Base-by-base conservation (phyloP, 495 filamentous ascomycete species). In the Rhizodiscina lignyota region DNA sequence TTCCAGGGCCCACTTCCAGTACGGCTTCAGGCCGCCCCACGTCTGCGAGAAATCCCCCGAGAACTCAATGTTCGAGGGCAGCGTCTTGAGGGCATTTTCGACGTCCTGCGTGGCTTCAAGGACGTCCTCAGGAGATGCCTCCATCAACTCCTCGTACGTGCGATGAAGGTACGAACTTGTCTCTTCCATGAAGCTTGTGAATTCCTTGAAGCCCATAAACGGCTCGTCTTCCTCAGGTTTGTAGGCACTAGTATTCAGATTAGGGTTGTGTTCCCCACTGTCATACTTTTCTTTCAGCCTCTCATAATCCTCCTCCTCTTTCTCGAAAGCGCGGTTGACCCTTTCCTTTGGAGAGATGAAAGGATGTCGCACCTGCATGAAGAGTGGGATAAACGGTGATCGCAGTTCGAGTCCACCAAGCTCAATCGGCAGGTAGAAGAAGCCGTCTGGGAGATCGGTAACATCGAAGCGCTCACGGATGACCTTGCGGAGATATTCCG, bases 361-460 rank as follows among this genome's bases (percentile, higher is more conserved):
- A 27, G 13, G 24, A 6, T 27, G 24, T 6, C 13, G 8, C 24
- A 8, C 13, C 24, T 65, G 46, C 16, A 61, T 45, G 20, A 65
- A 52, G 10, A 56, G 44, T 5, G 53, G 41, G 21, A 73, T 55
- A 42, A 73, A 66, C 5, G 71, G 71, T 41, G 68, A 72, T 15
- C 58, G 53, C 2, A 76, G 50, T 0, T 62, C 68, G 1, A 76
- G 59, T 1, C 70, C 70, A 13, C 71, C 70, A 1, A 73, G 52
- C 39, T 69, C 62, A 16, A 67, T 56, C 2, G 75, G 74, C 37
- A 63, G 51, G 45, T 51, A 50, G 41, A 54, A 45, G 41, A 50
- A 54, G 27, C 42, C 51, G 29, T 50, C 51, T 15, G 51, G 51
- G 3, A 54, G 34, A 21, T 43, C 40, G 5, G 34, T 34, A 16